A percentile compares a stretch with the other conserved stretches of the same genome.
These are phyloP conservation scores for Eleusine coracana DNA, from an alignment of 176 grass and related monocot species.

Conservation along the genomic window DNA sequence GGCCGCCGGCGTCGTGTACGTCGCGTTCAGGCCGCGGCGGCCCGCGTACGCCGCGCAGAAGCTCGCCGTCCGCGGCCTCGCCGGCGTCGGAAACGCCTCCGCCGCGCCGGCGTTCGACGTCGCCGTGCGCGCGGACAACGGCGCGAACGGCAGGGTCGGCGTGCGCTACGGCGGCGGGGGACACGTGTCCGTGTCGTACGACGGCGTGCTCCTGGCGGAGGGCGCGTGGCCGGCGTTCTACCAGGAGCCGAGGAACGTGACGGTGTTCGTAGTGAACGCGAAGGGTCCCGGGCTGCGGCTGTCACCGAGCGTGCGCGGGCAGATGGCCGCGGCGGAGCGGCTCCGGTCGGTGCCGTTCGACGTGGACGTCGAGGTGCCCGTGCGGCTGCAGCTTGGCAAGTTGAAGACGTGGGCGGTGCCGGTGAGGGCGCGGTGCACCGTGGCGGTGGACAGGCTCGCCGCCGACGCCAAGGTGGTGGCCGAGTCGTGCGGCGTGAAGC, in stretches of 20 bases:
- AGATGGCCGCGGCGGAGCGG: constrained; percentile 53
- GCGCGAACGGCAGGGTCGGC: constrained; percentile 48
- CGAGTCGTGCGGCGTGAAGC: constrained; percentile 55
- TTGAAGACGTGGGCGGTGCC: constrained; percentile 62
- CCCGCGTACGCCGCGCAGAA: constrained; percentile 43
- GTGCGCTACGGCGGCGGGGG: constrained; percentile 48
- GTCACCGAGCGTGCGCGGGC: constrained; percentile 34
- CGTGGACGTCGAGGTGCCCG: constrained; percentile 59
- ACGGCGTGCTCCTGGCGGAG: constrained; percentile 37
- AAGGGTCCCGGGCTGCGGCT: constrained; percentile 58
- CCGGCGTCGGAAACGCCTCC: constrained; percentile 28
- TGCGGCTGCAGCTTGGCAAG: constrained; percentile 51
- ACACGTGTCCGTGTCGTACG: constrained; percentile 49
- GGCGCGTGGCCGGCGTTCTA: constrained; percentile 65
- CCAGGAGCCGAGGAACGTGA: constrained; percentile 63
- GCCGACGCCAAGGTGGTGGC: constrained; percentile 53
- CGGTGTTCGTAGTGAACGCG: constrained; percentile 44
- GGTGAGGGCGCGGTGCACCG: constrained; percentile 54
- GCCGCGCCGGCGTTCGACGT: constrained; percentile 38
- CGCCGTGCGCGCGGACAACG: constrained; percentile 54
- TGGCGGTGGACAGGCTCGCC: constrained; percentile 53
- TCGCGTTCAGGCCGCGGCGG: constrained; percentile 34
- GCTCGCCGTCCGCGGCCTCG: constrained; percentile 52
- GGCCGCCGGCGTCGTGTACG: constrained; percentile 26
- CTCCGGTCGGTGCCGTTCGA: constrained; percentile 58